phyloP scores from a whole-genome alignment of 2,329 filamentous ascomycete genomes.

The Exophiala bonariae region DNA sequence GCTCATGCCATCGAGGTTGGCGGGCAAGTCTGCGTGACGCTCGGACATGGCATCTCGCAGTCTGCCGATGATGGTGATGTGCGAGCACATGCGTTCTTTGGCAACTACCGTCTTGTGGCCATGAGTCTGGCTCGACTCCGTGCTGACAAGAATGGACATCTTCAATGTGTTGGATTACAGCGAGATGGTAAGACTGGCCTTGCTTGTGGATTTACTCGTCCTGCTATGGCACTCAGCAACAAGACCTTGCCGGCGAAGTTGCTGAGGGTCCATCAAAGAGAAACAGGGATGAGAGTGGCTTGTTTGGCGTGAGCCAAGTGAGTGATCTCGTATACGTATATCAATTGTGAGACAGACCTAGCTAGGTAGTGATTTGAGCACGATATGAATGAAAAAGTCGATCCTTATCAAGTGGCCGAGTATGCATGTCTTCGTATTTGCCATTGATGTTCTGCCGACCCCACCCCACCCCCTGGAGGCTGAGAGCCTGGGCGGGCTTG shows the following conservation, averaged over 20 bases:
- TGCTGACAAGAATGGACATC: conserved; percentile 41
- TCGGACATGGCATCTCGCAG: conserved; percentile 57
- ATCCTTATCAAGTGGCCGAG: too few relatives aligned
- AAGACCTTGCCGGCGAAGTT: neutral
- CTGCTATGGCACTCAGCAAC: too few relatives aligned
- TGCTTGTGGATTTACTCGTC: conserved; percentile 22
- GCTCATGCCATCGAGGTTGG: conserved; percentile 51
- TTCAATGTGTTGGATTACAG: conserved; percentile 45
- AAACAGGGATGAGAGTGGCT: too few relatives aligned
- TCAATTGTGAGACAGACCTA: too few relatives aligned
- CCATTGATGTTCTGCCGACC: too few relatives aligned
- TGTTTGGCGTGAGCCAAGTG: too few relatives aligned
- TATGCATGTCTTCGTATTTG: too few relatives aligned
- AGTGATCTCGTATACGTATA: too few relatives aligned
- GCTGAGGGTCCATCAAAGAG: neutral
- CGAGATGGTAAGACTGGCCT: conserved; percentile 42
- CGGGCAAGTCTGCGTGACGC: conserved; percentile 54
- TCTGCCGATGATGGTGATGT: conserved; percentile 35
- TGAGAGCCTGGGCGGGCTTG: too few relatives aligned
- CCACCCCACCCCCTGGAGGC: too few relatives aligned
- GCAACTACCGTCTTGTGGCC: conserved; percentile 48
- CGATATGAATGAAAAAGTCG: too few relatives aligned
- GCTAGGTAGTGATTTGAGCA: too few relatives aligned
- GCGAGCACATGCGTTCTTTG: conserved; percentile 57
- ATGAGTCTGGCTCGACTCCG: conserved; percentile 40